Conservation (phyloP, 1,284 basidiomycete genomes). For the Pisolithus thermaeus region DNA sequence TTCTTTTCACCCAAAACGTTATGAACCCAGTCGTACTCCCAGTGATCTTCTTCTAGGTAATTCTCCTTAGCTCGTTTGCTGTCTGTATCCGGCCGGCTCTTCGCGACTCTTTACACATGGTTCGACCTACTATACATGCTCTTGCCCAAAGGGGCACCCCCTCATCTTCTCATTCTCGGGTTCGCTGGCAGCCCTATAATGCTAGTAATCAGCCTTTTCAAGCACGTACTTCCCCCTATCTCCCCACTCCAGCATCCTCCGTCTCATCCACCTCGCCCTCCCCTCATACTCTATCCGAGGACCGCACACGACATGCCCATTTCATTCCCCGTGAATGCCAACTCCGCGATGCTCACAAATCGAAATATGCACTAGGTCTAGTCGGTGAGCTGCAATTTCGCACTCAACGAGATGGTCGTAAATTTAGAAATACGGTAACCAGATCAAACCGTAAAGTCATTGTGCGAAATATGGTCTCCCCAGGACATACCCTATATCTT, state of each 20-base stretch:
- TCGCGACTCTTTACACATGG: conserved; percentile 15
- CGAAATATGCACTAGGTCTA: conserved; percentile 57
- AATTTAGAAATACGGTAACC: conserved; percentile 4
- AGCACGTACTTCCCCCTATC: conserved; percentile 44
- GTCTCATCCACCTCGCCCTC: conserved; percentile 44
- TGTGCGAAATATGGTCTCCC: conserved; percentile 70
- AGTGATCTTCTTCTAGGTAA: conserved; percentile 32
- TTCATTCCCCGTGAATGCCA: conserved; percentile 29
- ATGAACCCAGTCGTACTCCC: conserved; percentile 29
- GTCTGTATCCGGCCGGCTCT: conserved; percentile 10
- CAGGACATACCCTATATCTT: conserved; percentile 65
- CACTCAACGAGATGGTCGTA: background rate
- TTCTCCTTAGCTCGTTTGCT: conserved; percentile 15
- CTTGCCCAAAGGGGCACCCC: conserved; percentile 64
- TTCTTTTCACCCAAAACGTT: conserved; percentile 14
- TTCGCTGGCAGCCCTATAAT: conserved; percentile 72
- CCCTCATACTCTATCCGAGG: conserved; percentile 32
- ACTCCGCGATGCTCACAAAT: conserved; percentile 49
- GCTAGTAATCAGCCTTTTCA: conserved; percentile 27
- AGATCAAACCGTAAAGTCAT: conserved; percentile 73
- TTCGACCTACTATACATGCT: conserved; percentile 57
- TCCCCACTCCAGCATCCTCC: conserved; percentile 57
- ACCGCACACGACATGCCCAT: conserved; percentile 29
- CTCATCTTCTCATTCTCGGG: conserved; percentile 38
- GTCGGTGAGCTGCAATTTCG: conserved; percentile 49